Percentiles rank a stretch among this genome's conserved stretches.
Conservation (phyloP, 192 early-diverging fungal genomes). For the Funneliformis mosseae region DNA sequence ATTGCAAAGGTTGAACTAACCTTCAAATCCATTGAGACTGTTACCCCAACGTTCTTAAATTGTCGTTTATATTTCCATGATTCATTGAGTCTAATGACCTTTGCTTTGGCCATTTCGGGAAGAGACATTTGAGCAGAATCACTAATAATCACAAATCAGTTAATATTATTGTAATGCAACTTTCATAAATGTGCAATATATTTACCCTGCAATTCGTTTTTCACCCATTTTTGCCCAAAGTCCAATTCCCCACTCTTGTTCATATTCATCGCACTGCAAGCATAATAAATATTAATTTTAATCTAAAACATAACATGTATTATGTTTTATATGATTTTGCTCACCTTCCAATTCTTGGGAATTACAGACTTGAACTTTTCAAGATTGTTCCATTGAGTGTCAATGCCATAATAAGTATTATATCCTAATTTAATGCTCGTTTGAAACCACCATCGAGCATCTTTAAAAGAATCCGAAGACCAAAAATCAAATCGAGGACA, state of each 20-base stretch:
- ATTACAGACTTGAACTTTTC: conserved; percentile 6
- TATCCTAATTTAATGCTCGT: conserved; percentile 12
- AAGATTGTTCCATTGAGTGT: conserved; percentile 5
- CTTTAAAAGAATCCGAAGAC: conserved; percentile 12
- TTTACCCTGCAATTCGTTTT: conserved; percentile 14
- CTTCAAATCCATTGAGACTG: conserved; percentile 9
- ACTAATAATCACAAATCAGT: neutral
- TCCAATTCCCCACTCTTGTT: conserved; percentile 4
- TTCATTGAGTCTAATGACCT: neutral
- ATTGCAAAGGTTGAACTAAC: neutral
- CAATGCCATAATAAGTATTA: neutral
- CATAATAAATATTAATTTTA: neutral
- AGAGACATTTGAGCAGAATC: conserved; percentile 15
- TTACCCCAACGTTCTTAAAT: neutral
- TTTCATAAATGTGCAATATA: neutral
- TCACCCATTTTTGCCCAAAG: neutral
- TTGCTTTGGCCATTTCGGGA: neutral
- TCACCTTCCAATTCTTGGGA: conserved; percentile 1
- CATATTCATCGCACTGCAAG: neutral
- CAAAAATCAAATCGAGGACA: conserved; percentile 21
- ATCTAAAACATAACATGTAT: neutral
- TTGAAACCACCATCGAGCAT: conserved; percentile 22
- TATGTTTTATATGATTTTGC: too few relatives aligned
- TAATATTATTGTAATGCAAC: neutral
- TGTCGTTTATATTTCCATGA: conserved; percentile 9